These are phyloP conservation scores for Aspergillus pseudotamarii DNA, from an alignment of 2,329 filamentous ascomycete species.

Conservation along the genomic window DNA sequence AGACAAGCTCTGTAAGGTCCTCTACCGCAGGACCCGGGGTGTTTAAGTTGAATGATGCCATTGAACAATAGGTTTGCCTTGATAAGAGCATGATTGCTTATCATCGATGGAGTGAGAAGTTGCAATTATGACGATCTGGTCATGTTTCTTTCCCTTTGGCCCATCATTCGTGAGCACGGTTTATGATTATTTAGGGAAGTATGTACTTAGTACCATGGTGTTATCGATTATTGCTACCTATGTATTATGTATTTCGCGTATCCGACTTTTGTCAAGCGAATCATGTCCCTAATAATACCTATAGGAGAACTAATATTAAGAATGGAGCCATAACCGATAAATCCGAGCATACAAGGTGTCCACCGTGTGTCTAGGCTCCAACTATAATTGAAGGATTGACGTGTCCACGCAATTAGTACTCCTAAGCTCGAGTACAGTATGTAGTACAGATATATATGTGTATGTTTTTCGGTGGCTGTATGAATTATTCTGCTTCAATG, in stretches of 20 bases:
- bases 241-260: constrained; percentile 1
- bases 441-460: constrained; percentile 3
- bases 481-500: not conserved
- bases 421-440: not conserved
- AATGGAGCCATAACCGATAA: constrained; percentile 12
- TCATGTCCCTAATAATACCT: constrained; percentile 1
- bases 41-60: not conserved
- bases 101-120: not conserved
- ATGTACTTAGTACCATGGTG: not conserved
- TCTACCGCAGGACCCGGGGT: not conserved
- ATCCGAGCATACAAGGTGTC: constrained; percentile 9
- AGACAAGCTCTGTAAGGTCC: not conserved
- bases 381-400: constrained; percentile 8
- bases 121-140: not conserved
- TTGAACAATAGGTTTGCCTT: not conserved
- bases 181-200: not conserved
- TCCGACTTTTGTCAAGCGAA: not conserved
- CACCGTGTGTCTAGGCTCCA: constrained; percentile 16
- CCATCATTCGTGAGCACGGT: too few relatives aligned
- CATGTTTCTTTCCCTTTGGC: too few relatives aligned
- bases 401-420: constrained; percentile 9
- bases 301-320: constrained; percentile 6
- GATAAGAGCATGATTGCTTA: not conserved
- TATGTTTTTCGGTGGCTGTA: not conserved
- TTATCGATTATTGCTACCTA: not conserved